Conservation (phyloP, 345 rosid species). For the Trapa bicornis region DNA sequence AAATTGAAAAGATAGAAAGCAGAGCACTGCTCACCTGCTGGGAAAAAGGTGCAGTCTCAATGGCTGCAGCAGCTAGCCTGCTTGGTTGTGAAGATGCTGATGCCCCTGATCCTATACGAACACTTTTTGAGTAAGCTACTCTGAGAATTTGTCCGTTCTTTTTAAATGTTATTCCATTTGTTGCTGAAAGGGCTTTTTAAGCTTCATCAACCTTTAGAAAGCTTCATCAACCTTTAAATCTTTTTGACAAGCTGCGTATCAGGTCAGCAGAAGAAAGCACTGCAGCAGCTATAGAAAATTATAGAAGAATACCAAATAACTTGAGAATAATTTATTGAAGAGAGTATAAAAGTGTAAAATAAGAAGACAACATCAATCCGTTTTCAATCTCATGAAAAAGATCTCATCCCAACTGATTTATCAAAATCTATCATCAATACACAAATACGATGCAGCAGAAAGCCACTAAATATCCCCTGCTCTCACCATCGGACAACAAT, state of each 20-base stretch:
- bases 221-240: conserved; percentile 73
- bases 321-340: neutral
- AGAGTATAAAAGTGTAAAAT: neutral
- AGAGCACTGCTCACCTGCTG: conserved; percentile 51
- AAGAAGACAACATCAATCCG: no score
- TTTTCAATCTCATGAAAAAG: neutral
- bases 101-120: conserved; percentile 78
- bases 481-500: neutral
- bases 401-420: neutral
- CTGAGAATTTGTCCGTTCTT: conserved; percentile 87
- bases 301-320: neutral
- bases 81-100: conserved; percentile 66
- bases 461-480: neutral
- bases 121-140: conserved; percentile 91
- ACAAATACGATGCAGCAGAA: neutral
- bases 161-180: conserved; percentile 75
- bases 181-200: conserved; percentile 75
- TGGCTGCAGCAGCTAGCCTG: conserved; percentile 97
- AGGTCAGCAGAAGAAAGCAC: conserved; percentile 3
- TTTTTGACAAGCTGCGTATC: conserved; percentile 2
- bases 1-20: neutral
- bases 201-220: conserved; percentile 82
- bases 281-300: neutral
- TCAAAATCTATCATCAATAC: neutral
- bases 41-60: conserved; percentile 93